A percentile compares a stretch with the other conserved stretches of the same genome.
These are phyloP conservation scores for Penicillium silybi DNA, from an alignment of 495 filamentous ascomycete genomes.

Conservation along the genomic window DNA sequence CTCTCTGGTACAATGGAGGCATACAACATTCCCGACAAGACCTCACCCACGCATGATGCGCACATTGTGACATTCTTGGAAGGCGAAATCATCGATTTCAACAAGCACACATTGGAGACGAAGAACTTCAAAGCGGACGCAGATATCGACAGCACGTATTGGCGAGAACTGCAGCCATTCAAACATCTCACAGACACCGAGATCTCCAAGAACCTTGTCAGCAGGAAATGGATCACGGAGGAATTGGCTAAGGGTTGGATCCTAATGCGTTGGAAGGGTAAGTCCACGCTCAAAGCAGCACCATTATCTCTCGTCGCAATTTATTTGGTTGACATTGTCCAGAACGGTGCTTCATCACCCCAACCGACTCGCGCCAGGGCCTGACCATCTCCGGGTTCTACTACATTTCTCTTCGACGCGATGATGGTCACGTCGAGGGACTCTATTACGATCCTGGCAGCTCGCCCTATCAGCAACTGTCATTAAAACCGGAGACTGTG, in stretches of 20 bases:
- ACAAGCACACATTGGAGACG: constrained; percentile 62
- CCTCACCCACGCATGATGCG: constrained; percentile 50
- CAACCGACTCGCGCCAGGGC: constrained; percentile 51
- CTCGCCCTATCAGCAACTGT: constrained; percentile 66
- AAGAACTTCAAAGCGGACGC: constrained; percentile 60
- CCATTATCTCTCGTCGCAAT: not conserved
- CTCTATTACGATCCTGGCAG: constrained; percentile 72
- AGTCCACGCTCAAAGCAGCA: constrained; percentile 9
- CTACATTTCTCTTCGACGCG: constrained; percentile 61
- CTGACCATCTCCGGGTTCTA: constrained; percentile 77
- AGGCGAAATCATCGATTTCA: constrained; percentile 75
- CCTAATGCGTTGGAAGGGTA: constrained; percentile 76
- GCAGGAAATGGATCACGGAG: constrained; percentile 51
- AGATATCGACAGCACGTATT: constrained; percentile 63
- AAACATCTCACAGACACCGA: constrained; percentile 53
- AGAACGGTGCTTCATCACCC: constrained; percentile 72
- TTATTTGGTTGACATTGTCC: constrained; percentile 8
- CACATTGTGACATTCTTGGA: constrained; percentile 71
- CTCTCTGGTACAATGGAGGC: constrained; percentile 77
- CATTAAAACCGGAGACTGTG: constrained; percentile 47
- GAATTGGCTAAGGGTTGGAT: constrained; percentile 58
- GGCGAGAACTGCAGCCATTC: constrained; percentile 68
- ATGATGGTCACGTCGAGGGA: constrained; percentile 61
- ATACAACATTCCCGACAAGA: constrained; percentile 64
- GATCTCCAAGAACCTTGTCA: constrained; percentile 56